A percentile compares a stretch with the other conserved stretches of the same genome.
Conservation (phyloP, 1,139 yeast genomes). For the Meyerozyma guilliermondii region DNA sequence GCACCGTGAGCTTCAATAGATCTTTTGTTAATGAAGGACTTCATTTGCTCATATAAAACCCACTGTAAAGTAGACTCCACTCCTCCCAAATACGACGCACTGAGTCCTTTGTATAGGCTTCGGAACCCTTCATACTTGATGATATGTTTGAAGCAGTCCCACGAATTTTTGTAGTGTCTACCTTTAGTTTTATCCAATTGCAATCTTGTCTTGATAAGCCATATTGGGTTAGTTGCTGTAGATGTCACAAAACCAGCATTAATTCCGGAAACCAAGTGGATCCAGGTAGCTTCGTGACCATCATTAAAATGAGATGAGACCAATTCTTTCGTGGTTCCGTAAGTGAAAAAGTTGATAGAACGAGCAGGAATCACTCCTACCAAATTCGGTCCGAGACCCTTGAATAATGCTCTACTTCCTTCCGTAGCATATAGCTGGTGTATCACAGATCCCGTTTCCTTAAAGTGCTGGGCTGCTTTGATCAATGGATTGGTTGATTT, state of each 20-base stretch:
- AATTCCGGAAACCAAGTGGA: slow-evolving; percentile 85
- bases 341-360: slow-evolving; percentile 92
- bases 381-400: slow-evolving; percentile 93
- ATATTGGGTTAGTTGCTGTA: slow-evolving; percentile 98
- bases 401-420: slow-evolving; percentile 82
- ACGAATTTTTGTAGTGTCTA: slow-evolving; percentile 71
- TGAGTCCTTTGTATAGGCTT: slow-evolving; percentile 82
- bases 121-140: slow-evolving; percentile 69
- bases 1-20: slow-evolving; percentile 44
- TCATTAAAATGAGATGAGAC: slow-evolving; percentile 60
- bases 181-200: slow-evolving; percentile 75
- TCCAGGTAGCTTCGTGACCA: slow-evolving; percentile 77
- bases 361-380: slow-evolving; percentile 99
- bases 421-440: slow-evolving; percentile 65
- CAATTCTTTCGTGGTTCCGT: slow-evolving; percentile 82
- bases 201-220: slow-evolving; percentile 92
- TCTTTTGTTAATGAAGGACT: slow-evolving; percentile 57
- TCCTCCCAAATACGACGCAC: slow-evolving; percentile 94
- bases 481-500: slow-evolving; percentile 36
- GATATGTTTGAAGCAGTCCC: slow-evolving; percentile 76
- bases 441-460: slow-evolving; percentile 75
- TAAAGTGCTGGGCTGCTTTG: slow-evolving; percentile 63
- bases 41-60: slow-evolving; percentile 96
- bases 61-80: slow-evolving; percentile 92
- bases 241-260: slow-evolving; percentile 93